Base-by-base conservation (phyloP, 2,329 filamentous ascomycete genomes). In the Byssochlamys sp. region DNA sequence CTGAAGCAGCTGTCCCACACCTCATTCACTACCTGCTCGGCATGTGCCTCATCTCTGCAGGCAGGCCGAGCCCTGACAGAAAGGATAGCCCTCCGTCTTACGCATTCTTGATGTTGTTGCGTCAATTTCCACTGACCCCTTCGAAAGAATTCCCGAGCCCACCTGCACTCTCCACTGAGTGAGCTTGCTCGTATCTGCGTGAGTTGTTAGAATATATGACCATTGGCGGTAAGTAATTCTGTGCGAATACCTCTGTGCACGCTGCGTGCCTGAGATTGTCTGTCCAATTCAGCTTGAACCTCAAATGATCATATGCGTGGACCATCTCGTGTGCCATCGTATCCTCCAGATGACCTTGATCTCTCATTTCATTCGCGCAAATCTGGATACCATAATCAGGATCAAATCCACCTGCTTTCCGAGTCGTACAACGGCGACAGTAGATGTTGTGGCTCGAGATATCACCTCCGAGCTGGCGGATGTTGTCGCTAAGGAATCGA, bases 1-100 rank as follows among this genome's bases (percentile, higher is more conserved):
- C 84, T 79, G 72, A 95, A 99, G 73, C 94, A 99, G 66, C 91
- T 96, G 65, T 96, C 91, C 90, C 92, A 99, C n/a, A 99, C 94
- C 74, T 95, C 87, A 74, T 97, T 94, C 58, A 99, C 90, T 27
- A 95, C 86, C 75, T 88, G 90, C 55, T 84, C 83, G 3, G 94
- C 94, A 64, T 97, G 89, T 12, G 86, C 85, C 66, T 95, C 86
- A 73, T 95, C 89, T 72, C 89, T 89, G 70, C 91, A 94, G 52
- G 81, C 80, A 14, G 91, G 90, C 60, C 94, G 81, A 33, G 83
- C 85, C 77, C 85, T 82, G 65, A 99, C 84, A 25, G 89, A 95
- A 64, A 88, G 76, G 33, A 90, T 85, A 10, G 94, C 94, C 65
- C 94, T 80, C 68, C 84, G 78, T 60, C 91, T 82, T 55, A 99